Conservation (phyloP, 306 rosid genomes). For the Phaseolus lunatus region DNA sequence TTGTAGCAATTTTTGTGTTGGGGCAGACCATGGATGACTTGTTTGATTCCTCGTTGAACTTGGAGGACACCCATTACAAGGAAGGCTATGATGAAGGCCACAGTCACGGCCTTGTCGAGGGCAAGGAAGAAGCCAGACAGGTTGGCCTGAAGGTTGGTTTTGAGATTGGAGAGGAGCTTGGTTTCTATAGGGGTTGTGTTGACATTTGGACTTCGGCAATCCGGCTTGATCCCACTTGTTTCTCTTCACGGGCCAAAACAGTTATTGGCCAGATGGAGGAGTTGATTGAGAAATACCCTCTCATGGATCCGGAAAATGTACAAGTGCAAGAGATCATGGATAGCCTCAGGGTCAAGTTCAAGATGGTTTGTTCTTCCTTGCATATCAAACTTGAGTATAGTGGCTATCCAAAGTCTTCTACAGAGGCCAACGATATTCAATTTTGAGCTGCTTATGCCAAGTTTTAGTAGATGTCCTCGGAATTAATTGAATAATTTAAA, state of each 20-base stretch:
- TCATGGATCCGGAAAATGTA: constrained; percentile 72
- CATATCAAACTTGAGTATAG: constrained; percentile 71
- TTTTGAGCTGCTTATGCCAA: constrained; percentile 48
- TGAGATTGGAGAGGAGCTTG: constrained; percentile 79
- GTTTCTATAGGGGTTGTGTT: constrained; percentile 77
- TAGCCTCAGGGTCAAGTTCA: constrained; percentile 74
- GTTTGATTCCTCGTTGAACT: constrained; percentile 63
- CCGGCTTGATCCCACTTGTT: constrained; percentile 56
- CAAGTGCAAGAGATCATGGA: constrained; percentile 73
- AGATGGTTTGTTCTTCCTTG: constrained; percentile 66
- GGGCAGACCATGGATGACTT: constrained; percentile 58
- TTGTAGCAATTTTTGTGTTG: constrained; percentile 30
- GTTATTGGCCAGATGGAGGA: constrained; percentile 72
- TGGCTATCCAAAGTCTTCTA: constrained; percentile 62
- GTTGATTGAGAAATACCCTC: constrained; percentile 64
- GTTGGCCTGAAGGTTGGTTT: constrained; percentile 83
- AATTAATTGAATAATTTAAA: background rate
- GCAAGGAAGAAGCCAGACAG: constrained; percentile 67
- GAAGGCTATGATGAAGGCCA: constrained; percentile 77
- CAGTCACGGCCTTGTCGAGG: constrained; percentile 57
- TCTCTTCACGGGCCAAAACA: constrained; percentile 60
- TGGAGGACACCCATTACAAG: constrained; percentile 71
- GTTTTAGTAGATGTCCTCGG: background rate
- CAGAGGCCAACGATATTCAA: constrained; percentile 51
- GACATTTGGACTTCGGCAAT: constrained; percentile 63